phyloP scores from a whole-genome alignment of 352 stramenopile genomes.

The Phytophthora constricta region DNA sequence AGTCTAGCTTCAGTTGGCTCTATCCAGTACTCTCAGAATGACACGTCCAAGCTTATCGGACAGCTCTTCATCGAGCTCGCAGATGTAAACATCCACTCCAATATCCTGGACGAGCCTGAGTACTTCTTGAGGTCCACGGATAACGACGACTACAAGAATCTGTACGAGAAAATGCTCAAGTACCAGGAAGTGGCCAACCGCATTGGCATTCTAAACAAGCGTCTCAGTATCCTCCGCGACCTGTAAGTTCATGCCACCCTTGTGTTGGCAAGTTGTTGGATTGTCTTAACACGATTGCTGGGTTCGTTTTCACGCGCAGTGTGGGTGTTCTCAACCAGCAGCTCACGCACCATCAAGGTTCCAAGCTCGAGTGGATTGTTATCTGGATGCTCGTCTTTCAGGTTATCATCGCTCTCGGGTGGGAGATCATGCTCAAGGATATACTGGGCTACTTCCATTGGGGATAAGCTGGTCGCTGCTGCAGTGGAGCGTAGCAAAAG shows the following conservation, averaged over 20 bases:
- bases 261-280: constrained; percentile 5
- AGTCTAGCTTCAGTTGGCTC: constrained; percentile 86
- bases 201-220: constrained; percentile 93
- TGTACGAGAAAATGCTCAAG: constrained; percentile 91
- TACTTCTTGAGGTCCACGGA: constrained; percentile 88
- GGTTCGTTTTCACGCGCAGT: constrained; percentile 30
- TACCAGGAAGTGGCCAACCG: constrained; percentile 93
- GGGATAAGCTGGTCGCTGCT: constrained; percentile 1
- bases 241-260: constrained; percentile 53
- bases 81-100: constrained; percentile 94
- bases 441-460: constrained; percentile 74
- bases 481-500: not conserved
- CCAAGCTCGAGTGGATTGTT: constrained; percentile 94
- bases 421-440: constrained; percentile 87
- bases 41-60: constrained; percentile 93
- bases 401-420: constrained; percentile 84
- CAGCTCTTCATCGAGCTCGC: constrained; percentile 89
- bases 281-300: constrained; percentile 1
- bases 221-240: constrained; percentile 92
- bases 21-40: constrained; percentile 87
- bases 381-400: constrained; percentile 93
- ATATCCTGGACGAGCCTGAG: constrained; percentile 93
- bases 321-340: constrained; percentile 93
- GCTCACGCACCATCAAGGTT: constrained; percentile 84
- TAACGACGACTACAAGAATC: constrained; percentile 90